phyloP scores from a whole-genome alignment of 768 basidiomycete species.

The Rhodotorula babjevae region DNA sequence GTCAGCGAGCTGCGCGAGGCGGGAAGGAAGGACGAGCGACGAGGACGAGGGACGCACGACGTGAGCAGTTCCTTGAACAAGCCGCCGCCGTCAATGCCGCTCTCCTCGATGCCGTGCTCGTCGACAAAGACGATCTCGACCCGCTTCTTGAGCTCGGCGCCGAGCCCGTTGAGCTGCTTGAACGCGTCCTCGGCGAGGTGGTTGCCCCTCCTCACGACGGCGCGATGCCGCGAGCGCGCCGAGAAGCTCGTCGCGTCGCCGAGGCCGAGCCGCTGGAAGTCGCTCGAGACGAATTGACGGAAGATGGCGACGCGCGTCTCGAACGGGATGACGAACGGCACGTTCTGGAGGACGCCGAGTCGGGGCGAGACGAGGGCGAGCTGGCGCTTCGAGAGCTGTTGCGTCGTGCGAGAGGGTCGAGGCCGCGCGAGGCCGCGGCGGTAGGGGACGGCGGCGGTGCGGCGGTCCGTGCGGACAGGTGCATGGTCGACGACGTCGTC shows the following conservation, averaged over 20 bases:
- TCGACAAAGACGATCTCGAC: conserved; percentile 90
- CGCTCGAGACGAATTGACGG: conserved; percentile 70
- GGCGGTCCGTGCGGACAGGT: neutral
- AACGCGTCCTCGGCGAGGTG: conserved; percentile 87
- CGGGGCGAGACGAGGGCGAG: conserved; percentile 73
- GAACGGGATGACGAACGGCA: conserved; percentile 93
- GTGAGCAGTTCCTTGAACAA: conserved; percentile 98
- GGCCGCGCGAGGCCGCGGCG: neutral
- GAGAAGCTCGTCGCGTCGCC: conserved; percentile 26
- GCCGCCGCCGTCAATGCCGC: conserved; percentile 92
- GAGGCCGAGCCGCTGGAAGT: conserved; percentile 48
- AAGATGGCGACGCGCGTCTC: conserved; percentile 85
- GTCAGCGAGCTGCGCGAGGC: neutral
- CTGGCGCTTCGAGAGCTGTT: conserved; percentile 60
- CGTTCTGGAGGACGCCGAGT: conserved; percentile 85
- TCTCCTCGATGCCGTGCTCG: conserved; percentile 53
- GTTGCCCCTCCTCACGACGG: conserved; percentile 58
- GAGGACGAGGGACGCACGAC: conserved; percentile 44
- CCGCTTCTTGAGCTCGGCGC: conserved; percentile 71
- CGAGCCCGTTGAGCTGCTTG: conserved; percentile 62
- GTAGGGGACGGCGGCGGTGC: neutral
- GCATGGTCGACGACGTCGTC: neutral
- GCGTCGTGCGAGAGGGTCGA: conserved; percentile 25
- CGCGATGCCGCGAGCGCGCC: conserved; percentile 49
- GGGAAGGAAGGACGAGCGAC: neutral